phyloP scores from a whole-genome alignment of 169 alveolate species.

The Cryptosporidium ubiquitum region DNA sequence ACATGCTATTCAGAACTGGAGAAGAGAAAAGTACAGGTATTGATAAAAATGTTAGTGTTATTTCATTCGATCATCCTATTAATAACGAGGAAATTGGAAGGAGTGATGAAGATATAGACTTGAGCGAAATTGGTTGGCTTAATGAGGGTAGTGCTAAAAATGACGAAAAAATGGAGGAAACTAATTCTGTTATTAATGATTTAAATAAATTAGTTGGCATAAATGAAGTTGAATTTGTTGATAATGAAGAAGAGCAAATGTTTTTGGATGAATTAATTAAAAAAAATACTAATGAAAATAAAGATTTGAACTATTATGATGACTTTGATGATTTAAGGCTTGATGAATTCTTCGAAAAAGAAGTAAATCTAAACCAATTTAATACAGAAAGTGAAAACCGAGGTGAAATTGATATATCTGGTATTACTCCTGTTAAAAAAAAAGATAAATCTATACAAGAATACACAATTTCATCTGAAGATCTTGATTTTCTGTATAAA shows the following conservation, averaged over 20 bases:
- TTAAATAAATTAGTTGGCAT: not conserved
- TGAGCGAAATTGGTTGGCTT: not conserved
- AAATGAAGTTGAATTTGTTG: not conserved
- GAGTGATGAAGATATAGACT: not conserved
- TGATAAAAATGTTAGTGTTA: not conserved
- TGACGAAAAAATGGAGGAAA: not conserved
- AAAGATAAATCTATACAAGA: not conserved
- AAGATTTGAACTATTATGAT: not conserved
- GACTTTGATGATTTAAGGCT: not conserved
- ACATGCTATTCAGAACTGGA: not conserved
- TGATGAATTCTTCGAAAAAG: not conserved
- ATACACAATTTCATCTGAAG: conserved; percentile 1
- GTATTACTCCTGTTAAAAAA: not conserved
- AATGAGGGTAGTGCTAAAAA: not conserved
- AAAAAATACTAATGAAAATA: not conserved
- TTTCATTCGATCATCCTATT: not conserved
- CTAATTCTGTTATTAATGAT: not conserved
- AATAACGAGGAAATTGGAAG: not conserved
- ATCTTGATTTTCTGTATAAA: not conserved
- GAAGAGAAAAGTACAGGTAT: not conserved
- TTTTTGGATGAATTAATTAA: not conserved
- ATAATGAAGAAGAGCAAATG: not conserved
- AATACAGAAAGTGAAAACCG: not conserved
- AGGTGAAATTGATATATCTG: not conserved
- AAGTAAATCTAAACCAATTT: not conserved